These are phyloP conservation scores for Colletotrichum shisoi DNA, from an alignment of 2,329 filamentous ascomycete species.

Conservation along the genomic window DNA sequence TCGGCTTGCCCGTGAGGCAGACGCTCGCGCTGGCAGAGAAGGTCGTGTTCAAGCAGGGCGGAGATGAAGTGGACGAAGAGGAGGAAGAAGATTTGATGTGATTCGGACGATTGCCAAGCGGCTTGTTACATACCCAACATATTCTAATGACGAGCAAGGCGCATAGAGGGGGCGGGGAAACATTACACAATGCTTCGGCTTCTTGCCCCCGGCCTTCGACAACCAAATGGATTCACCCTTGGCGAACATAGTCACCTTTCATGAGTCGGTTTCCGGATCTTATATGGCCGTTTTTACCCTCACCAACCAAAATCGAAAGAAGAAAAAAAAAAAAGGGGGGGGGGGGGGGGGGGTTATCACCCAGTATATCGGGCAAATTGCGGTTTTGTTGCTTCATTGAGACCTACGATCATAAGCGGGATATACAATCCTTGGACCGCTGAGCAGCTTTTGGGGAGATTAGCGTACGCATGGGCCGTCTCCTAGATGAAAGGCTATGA, in stretches of 20 bases:
- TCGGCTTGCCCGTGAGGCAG: constrained; percentile 83
- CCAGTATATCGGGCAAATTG: background rate
- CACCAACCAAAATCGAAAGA: no score
- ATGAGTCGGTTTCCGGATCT: background rate
- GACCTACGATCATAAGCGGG: background rate
- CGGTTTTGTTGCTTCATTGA: background rate
- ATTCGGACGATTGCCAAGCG: constrained; percentile 23
- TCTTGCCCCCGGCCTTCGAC: background rate
- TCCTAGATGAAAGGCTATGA: no score
- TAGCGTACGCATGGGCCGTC: background rate
- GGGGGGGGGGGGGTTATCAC: background rate
- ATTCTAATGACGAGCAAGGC: background rate
- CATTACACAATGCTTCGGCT: background rate
- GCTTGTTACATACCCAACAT: background rate
- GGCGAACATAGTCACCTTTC: background rate
- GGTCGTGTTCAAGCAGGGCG: constrained; percentile 78
- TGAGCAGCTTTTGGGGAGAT: no score
- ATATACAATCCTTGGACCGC: no score
- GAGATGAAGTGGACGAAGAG: constrained; percentile 63
- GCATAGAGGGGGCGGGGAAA: background rate
- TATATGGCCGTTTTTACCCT: background rate
- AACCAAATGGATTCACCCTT: background rate
- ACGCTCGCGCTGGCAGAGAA: constrained; percentile 85
- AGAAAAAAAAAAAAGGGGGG: no score
- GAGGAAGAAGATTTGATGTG: constrained; percentile 51